phyloP scores from a whole-genome alignment of 169 alveolate genomes.

The Plasmodium reichenowi region DNA sequence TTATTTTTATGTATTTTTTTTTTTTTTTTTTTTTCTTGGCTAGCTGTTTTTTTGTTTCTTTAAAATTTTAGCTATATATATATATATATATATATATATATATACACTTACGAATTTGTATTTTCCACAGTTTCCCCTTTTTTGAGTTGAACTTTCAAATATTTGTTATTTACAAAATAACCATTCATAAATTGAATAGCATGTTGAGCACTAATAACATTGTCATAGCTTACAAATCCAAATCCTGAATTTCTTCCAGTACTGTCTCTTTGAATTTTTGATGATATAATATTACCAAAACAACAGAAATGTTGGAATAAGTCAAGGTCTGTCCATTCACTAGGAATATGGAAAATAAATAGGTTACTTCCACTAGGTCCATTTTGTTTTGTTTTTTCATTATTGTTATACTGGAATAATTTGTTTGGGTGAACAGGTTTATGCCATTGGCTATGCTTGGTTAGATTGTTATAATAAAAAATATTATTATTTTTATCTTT shows the following conservation, averaged over 20 bases:
- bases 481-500: slow-evolving; percentile 81
- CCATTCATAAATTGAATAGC: slow-evolving; percentile 93
- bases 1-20: neutral
- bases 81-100: neutral
- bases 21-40: neutral
- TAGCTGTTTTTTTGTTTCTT: neutral
- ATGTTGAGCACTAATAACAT: slow-evolving; percentile 89
- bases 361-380: slow-evolving; percentile 95
- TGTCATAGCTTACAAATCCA: slow-evolving; percentile 93
- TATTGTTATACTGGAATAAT: slow-evolving; percentile 68
- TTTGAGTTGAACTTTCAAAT: slow-evolving; percentile 90
- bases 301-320: slow-evolving; percentile 89
- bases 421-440: slow-evolving; percentile 89
- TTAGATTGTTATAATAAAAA: slow-evolving; percentile 87
- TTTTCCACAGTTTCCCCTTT: slow-evolving; percentile 84
- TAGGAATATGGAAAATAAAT: slow-evolving; percentile 93
- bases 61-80: neutral
- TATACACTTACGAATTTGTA: neutral
- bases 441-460: slow-evolving; percentile 93
- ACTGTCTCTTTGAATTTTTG: slow-evolving; percentile 91
- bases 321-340: slow-evolving; percentile 92
- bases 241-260: slow-evolving; percentile 89
- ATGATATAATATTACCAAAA: slow-evolving; percentile 92
- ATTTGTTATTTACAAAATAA: slow-evolving; percentile 88
- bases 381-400: slow-evolving; percentile 78